Evolutionary conservation across 2,329 filamentous ascomycete genomes (phyloP).

Genomic region (Paecilomyces formosus): DNA sequence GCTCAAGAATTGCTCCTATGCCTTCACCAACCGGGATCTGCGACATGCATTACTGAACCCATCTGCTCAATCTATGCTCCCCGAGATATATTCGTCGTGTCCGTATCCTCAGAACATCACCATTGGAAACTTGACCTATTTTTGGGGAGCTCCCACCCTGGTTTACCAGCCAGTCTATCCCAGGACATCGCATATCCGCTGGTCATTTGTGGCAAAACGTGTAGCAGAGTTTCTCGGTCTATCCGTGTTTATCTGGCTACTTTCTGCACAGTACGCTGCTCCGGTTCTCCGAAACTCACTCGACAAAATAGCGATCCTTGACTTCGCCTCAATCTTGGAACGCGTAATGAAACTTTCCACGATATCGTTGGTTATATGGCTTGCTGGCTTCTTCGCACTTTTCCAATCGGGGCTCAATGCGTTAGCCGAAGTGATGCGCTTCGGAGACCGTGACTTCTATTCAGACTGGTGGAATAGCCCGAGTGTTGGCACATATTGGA

Average conservation of each 20-base stretch:
- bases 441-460: slow-evolving; percentile 92
- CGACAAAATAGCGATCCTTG: slow-evolving; percentile 73
- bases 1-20: slow-evolving; percentile 93
- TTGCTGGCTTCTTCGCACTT: slow-evolving; percentile 92
- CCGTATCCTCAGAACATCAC: slow-evolving; percentile 91
- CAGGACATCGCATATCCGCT: slow-evolving; percentile 70
- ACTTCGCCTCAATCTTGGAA: slow-evolving; percentile 76
- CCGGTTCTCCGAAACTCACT: slow-evolving; percentile 85
- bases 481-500: slow-evolving; percentile 83
- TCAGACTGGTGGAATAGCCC: slow-evolving; percentile 97
- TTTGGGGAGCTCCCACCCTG: slow-evolving; percentile 95
- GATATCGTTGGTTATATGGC: slow-evolving; percentile 92
- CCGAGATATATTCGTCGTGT: slow-evolving; percentile 72
- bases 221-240: slow-evolving; percentile 69
- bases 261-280: slow-evolving; percentile 86
- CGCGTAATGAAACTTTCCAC: slow-evolving; percentile 91
- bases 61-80: slow-evolving; percentile 59
- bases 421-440: slow-evolving; percentile 78
- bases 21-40: slow-evolving; percentile 91
- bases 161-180: slow-evolving; percentile 97
- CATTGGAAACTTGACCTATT: slow-evolving; percentile 79
- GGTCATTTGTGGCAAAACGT: slow-evolving; percentile 80
- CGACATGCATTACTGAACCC: slow-evolving; percentile 84
- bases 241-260: slow-evolving; percentile 88
- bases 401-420: slow-evolving; percentile 93